Base-by-base conservation (phyloP, 2,329 filamentous ascomycete genomes). In the Ceratocystiopsis sp. region DNA sequence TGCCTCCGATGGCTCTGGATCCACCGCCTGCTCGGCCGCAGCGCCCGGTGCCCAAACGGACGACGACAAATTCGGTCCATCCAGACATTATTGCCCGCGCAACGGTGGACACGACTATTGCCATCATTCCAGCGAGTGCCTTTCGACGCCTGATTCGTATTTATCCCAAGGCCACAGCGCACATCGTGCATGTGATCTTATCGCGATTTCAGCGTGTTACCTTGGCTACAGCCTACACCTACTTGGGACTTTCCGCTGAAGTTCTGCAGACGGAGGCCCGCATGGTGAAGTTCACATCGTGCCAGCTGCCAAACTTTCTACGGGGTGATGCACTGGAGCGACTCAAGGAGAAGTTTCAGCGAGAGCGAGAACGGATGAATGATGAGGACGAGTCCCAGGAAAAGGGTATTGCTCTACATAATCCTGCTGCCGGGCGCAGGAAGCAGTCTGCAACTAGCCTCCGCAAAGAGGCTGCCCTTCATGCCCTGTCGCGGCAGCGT, bases 1-100 rank as follows among this genome's bases (percentile, higher is more conserved):
- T 94, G 8, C 84, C 87, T 3, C 82, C 78, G 4, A 71, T 94
- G 43, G 80, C 78, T 3, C 63, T 94, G 2, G 82, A 85, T 15
- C 47, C 58, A 10, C 46, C 55, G 10, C 25, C 25, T 11, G 13
- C 13, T 19, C 15, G 40, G 13, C 48, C 51, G 2, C 56, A 52
- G 29, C 62, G 65, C 18, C 68, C 68, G 3, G 52, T 61, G 37
- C 59, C 61, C 13, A 66, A 66, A 48, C 63, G 68, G 44, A 56
- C 56, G 15, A 60, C 64, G 32, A 73, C 75, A 12, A 80, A 79
- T 50, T 96, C 91, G 14, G 86, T 84, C 0, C 91, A 98, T 60
- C 91, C 91, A 12, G 91, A 98, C 55, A 91, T 98, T 48, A 85
- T 98, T 50, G 91, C 89, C n/a, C 75, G 91, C 50, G 91, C 91